Evolutionary conservation across 495 filamentous ascomycete genomes (phyloP).

Genomic region (Tuber melanosporum): DNA sequence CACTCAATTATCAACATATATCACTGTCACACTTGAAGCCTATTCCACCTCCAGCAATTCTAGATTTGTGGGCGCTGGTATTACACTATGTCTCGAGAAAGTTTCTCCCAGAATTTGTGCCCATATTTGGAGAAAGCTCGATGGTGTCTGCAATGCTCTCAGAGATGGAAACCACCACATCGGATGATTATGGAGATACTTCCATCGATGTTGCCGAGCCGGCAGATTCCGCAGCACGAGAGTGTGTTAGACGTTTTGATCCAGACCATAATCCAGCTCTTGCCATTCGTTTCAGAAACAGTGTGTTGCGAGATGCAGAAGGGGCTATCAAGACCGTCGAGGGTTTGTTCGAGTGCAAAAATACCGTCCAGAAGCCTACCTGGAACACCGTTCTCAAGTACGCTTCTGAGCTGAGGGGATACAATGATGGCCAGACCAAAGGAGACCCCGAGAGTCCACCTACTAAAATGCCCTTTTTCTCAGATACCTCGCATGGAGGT

Average conservation of each 20-base stretch:
- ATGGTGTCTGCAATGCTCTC: conserved; percentile 64
- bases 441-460: background rate
- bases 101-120: conserved; percentile 59
- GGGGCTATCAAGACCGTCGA: conserved; percentile 47
- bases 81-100: conserved; percentile 50
- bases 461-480: conserved; percentile 76
- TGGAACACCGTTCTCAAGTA: conserved; percentile 67
- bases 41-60: conserved; percentile 58
- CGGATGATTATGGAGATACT: background rate
- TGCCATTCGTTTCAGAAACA: conserved; percentile 63
- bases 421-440: conserved; percentile 43
- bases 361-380: conserved; percentile 55
- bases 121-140: conserved; percentile 69
- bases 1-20: too few relatives aligned
- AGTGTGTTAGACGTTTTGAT: conserved; percentile 74
- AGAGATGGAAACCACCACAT: conserved; percentile 38
- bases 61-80: conserved; percentile 62
- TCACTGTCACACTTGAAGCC: conserved; percentile 49
- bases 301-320: conserved; percentile 66
- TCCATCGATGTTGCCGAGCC: conserved; percentile 66
- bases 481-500: conserved; percentile 76
- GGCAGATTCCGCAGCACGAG: conserved; percentile 76
- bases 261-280: conserved; percentile 64
- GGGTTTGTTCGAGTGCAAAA: conserved; percentile 56
- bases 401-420: conserved; percentile 57